A percentile compares a stretch with the other conserved stretches of the same genome.
Conservation (phyloP, 257 asterid genomes). For the Solanum dulcamara region DNA sequence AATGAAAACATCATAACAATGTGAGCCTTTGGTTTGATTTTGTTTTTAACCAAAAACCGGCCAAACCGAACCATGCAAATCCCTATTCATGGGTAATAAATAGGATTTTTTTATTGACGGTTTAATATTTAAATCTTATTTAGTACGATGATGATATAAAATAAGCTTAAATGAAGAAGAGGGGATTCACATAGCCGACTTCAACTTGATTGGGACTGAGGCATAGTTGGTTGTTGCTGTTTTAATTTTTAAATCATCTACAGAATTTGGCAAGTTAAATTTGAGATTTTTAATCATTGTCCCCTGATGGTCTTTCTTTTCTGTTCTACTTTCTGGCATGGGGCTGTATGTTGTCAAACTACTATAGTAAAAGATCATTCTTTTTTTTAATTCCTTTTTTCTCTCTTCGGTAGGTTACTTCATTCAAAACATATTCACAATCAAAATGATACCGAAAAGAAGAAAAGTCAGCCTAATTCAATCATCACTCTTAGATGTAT, state of each 20-base stretch:
- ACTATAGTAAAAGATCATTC: neutral
- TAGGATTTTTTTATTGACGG: neutral
- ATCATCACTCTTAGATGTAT: neutral
- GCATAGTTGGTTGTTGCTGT: neutral
- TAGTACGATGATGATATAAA: neutral
- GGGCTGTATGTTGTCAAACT: neutral
- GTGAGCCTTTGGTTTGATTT: neutral
- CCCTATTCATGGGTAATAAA: neutral
- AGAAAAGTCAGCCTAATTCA: neutral
- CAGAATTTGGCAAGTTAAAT: neutral
- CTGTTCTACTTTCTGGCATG: neutral
- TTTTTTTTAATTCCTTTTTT: neutral
- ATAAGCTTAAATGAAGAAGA: neutral
- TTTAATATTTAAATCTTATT: neutral
- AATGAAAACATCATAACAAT: neutral
- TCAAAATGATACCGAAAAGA: neutral
- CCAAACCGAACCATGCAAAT: neutral
- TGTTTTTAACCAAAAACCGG: neutral
- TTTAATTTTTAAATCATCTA: neutral
- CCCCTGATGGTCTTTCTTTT: neutral
- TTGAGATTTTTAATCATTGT: neutral
- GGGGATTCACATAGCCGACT: too few species aligned
- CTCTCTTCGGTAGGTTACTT: neutral
- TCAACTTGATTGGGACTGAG: neutral
- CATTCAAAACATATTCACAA: neutral